Percentiles rank a stretch among this genome's conserved stretches.
These are phyloP conservation scores for Clonostachys solani DNA, from an alignment of 2,329 filamentous ascomycete species.

Conservation along the genomic window DNA sequence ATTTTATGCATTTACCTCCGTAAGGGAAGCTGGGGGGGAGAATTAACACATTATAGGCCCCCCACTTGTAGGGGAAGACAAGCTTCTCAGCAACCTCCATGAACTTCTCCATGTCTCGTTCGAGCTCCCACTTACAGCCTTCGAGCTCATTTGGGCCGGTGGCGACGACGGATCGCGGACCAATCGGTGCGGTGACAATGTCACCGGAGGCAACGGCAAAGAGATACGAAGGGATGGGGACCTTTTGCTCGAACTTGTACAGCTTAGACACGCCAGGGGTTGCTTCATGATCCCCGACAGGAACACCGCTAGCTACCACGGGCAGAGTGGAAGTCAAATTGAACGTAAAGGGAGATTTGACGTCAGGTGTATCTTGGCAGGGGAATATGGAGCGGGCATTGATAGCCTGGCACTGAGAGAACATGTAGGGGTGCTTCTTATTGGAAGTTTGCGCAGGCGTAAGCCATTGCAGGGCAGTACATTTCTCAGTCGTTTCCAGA, in stretches of 20 bases:
- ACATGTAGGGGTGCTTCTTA: slow-evolving; percentile 96
- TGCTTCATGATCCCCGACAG: slow-evolving; percentile 38
- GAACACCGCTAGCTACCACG: slow-evolving; percentile 86
- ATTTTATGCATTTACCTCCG: slow-evolving; percentile 50
- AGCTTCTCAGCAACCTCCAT: slow-evolving; percentile 78
- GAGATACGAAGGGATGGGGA: slow-evolving; percentile 91
- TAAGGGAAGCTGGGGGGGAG: slow-evolving; percentile 89
- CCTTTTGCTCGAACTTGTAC: slow-evolving; percentile 84
- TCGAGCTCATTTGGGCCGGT: slow-evolving; percentile 84
- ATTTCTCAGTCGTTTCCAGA: slow-evolving; percentile 78
- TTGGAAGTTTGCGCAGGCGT: slow-evolving; percentile 90
- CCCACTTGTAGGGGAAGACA: slow-evolving; percentile 89
- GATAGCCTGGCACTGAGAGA: slow-evolving; percentile 96
- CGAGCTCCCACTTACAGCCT: slow-evolving; percentile 85
- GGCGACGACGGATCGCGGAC: slow-evolving; percentile 77
- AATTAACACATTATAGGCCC: slow-evolving; percentile 89
- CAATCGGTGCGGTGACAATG: slow-evolving; percentile 79
- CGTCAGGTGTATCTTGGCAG: slow-evolving; percentile 95
- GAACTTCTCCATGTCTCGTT: slow-evolving; percentile 87
- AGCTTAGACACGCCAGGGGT: slow-evolving; percentile 49
- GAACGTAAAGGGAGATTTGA: slow-evolving; percentile 94
- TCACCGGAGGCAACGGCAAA: slow-evolving; percentile 91
- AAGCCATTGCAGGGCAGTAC: slow-evolving; percentile 94
- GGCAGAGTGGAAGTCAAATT: slow-evolving; percentile 81
- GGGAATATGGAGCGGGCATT: slow-evolving; percentile 92